These are phyloP conservation scores for Fusarium albosuccineum DNA, from an alignment of 2,329 filamentous ascomycete genomes.

Conservation along the genomic window DNA sequence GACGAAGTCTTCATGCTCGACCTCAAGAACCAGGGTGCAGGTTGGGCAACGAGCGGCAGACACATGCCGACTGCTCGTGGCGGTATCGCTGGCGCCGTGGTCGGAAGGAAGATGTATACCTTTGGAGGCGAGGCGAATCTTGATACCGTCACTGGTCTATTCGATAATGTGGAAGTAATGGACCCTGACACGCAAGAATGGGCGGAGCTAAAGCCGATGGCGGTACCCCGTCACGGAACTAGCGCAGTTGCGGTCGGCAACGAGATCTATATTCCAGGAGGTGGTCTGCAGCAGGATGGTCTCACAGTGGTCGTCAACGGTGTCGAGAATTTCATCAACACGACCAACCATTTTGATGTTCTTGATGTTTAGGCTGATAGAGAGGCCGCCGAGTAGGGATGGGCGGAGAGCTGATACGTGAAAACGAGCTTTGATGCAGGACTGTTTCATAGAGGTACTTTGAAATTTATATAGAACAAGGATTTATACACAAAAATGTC, in stretches of 20 bases:
- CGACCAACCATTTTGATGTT: neutral
- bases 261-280: neutral
- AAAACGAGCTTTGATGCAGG: no score
- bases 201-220: neutral
- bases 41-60: neutral
- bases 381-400: no score
- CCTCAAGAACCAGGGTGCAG: neutral
- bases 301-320: neutral
- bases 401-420: no score
- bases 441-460: no score
- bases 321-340: neutral
- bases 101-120: neutral
- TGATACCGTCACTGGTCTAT: neutral
- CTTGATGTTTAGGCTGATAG: neutral
- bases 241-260: neutral
- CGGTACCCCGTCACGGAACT: neutral
- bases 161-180: neutral
- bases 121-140: neutral
- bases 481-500: no score
- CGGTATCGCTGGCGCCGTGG: neutral
- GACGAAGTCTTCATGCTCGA: neutral
- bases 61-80: constrained; percentile 4
- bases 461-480: no score
- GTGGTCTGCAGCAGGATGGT: neutral
- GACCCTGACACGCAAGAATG: neutral